Evolutionary conservation across 2,329 filamentous ascomycete genomes (phyloP).

Genomic region (Cercospora janseana): DNA sequence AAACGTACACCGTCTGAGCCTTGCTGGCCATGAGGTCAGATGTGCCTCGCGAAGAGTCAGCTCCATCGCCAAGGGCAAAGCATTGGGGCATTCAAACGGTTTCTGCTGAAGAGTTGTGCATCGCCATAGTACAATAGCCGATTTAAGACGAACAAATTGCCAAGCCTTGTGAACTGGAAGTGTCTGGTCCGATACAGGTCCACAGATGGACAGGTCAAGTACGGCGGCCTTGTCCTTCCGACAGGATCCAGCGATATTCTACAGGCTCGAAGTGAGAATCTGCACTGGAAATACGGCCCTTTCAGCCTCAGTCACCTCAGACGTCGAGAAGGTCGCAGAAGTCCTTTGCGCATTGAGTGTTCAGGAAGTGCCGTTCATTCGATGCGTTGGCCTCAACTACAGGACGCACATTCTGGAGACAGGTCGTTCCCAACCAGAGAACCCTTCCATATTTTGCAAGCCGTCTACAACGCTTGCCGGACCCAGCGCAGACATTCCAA

Average conservation of each 20-base stretch:
- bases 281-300: conserved; percentile 48
- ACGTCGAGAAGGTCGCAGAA: conserved; percentile 53
- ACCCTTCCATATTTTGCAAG: conserved; percentile 72
- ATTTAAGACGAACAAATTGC: background rate
- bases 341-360: conserved; percentile 53
- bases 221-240: conserved; percentile 65
- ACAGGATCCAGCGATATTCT: conserved; percentile 30
- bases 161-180: conserved; percentile 42
- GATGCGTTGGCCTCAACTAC: conserved; percentile 61
- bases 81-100: background rate
- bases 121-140: background rate
- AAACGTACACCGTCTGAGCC: background rate
- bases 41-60: background rate
- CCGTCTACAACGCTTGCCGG: conserved; percentile 64
- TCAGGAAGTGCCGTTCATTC: conserved; percentile 54
- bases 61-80: background rate
- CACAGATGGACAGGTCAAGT: conserved; percentile 67
- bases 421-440: conserved; percentile 65
- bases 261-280: conserved; percentile 51
- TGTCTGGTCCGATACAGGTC: conserved; percentile 68
- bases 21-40: background rate
- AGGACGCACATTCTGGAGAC: conserved; percentile 53
- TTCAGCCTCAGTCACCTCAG: conserved; percentile 51
- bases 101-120: background rate
- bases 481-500: conserved; percentile 63